Base-by-base conservation (phyloP, 495 filamentous ascomycete species). In the Aspergillus leporis region DNA sequence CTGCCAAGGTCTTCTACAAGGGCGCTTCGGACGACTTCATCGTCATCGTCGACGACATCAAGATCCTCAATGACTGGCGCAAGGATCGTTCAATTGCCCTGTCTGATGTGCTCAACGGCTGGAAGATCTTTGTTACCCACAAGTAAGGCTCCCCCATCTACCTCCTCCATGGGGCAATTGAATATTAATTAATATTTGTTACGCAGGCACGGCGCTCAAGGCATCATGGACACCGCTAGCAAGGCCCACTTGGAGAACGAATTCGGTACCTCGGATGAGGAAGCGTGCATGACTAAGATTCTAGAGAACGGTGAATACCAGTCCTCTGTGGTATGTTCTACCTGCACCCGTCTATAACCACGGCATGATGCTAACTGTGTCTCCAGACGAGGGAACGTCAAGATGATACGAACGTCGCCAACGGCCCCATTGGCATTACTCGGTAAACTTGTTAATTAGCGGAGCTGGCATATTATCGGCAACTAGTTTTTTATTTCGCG, bases 81-180 rank as follows among this genome's bases (percentile, higher is more conserved):
- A 76, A 74, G 16, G 93, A 98, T 78, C 85, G 85, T 66, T 86
- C 83, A 10, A 80, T 92, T 40, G 88, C 94, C 13, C 76, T 98
- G 21, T 81, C 87, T 1, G 83, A 97, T 61, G 91, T 98, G n/a
- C 81, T 97, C 25, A 90, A 86, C 53, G 83, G 89, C 12, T 98
- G 89, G 81, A 90, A 96, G 83, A 81, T 98, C 66, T 97, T 97
- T 61, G 79, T 89, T 2, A 94, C 92, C 36, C 90, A 96, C 73
- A 91, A 87, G 94, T 98, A 84, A 74, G 90, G 59, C 6, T 1
- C 14, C 19, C 14, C 21, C n/a, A n/a, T n/a, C n/a, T n/a, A n/a
- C 38, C 10, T 1, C 36, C 5, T 30, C n/a, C 10, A 30, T 5
- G 10, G 4, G 8, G 14, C 38, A 12, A 51, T 5, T 51, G 5